A percentile compares a stretch with the other conserved stretches of the same genome.
These are phyloP conservation scores for Antarctomyces pellizariae DNA, from an alignment of 495 filamentous ascomycete species.

Conservation along the genomic window DNA sequence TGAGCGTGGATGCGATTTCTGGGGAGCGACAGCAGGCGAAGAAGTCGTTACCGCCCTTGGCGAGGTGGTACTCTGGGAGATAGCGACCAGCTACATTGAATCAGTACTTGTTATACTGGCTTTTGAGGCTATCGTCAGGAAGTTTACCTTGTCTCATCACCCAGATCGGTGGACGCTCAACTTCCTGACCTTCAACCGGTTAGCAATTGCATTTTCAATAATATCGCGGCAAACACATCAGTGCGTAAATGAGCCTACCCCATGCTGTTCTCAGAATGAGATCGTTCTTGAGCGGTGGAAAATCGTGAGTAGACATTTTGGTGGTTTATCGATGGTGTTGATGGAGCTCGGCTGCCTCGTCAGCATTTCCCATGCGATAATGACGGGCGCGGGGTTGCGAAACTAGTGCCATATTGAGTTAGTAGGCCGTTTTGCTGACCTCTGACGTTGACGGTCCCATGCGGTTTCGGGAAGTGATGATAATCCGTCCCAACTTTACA, in stretches of 20 bases:
- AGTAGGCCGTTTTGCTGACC: too few relatives aligned
- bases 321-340: too few relatives aligned
- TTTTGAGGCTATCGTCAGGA: constrained; percentile 1
- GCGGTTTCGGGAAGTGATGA: too few relatives aligned
- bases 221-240: constrained; percentile 1
- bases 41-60: constrained; percentile 74
- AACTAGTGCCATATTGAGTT: too few relatives aligned
- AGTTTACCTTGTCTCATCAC: constrained; percentile 86
- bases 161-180: constrained; percentile 87
- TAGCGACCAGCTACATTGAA: constrained; percentile 67
- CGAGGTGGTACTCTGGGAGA: constrained; percentile 91
- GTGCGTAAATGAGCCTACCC: constrained; percentile 29
- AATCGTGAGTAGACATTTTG: too few relatives aligned
- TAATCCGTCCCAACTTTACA: too few relatives aligned
- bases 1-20: constrained; percentile 76
- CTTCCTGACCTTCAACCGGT: constrained; percentile 44
- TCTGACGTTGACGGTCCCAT: too few relatives aligned
- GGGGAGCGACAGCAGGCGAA: constrained; percentile 90
- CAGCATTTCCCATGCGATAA: too few relatives aligned
- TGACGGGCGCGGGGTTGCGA: too few relatives aligned
- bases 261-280: constrained; percentile 67
- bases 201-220: constrained; percentile 4
- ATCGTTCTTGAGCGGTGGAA: constrained; percentile 73
- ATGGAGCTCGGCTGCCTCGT: too few relatives aligned
- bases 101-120: constrained; percentile 1